Evolutionary conservation across 2,329 filamentous ascomycete species (phyloP), one percentile per base, ranked within the genome.

Genomic region (Sordariomycetes sp.): DNA sequence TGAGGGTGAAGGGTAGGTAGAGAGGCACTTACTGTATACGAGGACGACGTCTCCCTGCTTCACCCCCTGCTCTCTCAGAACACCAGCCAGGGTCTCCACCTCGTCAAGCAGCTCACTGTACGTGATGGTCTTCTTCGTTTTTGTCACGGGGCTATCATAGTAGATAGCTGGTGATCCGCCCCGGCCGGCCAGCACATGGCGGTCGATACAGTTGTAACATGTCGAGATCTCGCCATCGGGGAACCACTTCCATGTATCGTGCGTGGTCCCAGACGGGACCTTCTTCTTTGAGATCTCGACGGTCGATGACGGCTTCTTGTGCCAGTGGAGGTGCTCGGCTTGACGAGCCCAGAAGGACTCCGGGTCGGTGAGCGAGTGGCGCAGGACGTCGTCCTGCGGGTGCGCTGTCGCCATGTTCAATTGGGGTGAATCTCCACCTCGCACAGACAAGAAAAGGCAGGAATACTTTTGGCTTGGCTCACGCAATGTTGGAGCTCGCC

Each of bases 241-340:
- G 64, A 96, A 97, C 93, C 93, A 97, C 62, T 84, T 82, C 91
- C 92, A 97, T 67, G 88, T 85, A 50, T 83, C 79, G 68, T 96
- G 86, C 18, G 76, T 75, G n/a, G 77, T 72, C 59, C 85, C 85
- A 62, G 74, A 80, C 57, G 76, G 71, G 3, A 94, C 75, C 8
- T 76, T 82, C 71, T 89, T 92, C 54, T 78, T 82, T 22, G 77
- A 79, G 46, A 74, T 76, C 3, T 74, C 73, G 24, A 95, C 78
- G 0, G 82, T 80, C 0, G 78, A 75, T 14, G 79, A 79, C 8
- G 92, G 92, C 58, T 81, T 79, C 66, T 83, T 87, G 72, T 95
- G 87, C 92, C 92, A 97, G 70, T 87, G 74, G 3, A 97, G 76
- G 24, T 88, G 81, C 52, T 83, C 76, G 5, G 90, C 90, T 67